phyloP scores from a whole-genome alignment of 2,329 filamentous ascomycete species.

The Talaromyces sp. region DNA sequence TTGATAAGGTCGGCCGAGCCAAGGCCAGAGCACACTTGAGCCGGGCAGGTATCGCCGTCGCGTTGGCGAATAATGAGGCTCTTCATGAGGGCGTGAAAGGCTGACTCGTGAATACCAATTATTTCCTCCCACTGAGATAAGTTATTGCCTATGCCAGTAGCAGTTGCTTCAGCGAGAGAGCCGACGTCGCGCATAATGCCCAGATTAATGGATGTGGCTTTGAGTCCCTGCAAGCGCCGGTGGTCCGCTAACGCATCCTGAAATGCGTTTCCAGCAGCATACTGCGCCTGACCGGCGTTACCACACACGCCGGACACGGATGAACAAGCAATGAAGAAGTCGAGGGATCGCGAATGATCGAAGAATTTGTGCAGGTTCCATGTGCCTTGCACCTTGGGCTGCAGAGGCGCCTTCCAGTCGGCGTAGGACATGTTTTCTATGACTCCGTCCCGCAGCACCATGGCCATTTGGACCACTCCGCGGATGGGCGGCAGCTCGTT shows the following conservation, averaged over 20 bases:
- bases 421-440: conserved; percentile 2
- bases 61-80: not conserved
- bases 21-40: not conserved
- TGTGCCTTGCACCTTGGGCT: not conserved
- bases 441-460: not conserved
- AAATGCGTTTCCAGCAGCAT: too few relatives aligned
- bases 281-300: too few relatives aligned
- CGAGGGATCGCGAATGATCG: too few relatives aligned
- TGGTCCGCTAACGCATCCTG: too few relatives aligned
- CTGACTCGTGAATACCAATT: not conserved
- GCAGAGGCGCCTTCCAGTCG: not conserved
- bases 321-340: too few relatives aligned
- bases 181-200: too few relatives aligned
- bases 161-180: not conserved
- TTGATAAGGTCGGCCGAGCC: not conserved
- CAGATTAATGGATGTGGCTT: too few relatives aligned
- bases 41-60: not conserved
- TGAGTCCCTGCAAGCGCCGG: too few relatives aligned
- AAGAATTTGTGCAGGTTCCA: not conserved
- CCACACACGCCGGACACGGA: too few relatives aligned
- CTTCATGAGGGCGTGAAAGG: not conserved
- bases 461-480: too few relatives aligned
- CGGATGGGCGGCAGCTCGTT: too few relatives aligned
- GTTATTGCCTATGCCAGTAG: not conserved
- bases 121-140: not conserved